Evolutionary conservation across 768 basidiomycete genomes (phyloP), one percentile per base, ranked within the genome.

Genomic region (Suillus decipiens): DNA sequence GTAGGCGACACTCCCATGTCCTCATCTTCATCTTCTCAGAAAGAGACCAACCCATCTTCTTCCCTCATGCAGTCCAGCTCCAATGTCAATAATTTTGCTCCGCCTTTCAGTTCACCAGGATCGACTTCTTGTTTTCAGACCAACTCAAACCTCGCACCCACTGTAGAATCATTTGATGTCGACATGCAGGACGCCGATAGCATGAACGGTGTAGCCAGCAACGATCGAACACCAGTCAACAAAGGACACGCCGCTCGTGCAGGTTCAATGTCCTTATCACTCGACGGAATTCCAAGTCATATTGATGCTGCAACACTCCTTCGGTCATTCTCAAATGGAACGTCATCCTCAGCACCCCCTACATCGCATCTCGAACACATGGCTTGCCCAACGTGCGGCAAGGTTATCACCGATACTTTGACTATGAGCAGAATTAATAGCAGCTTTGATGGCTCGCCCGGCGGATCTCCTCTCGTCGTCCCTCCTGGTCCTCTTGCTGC

Each of bases 341-440:
- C 67, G 61, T 73, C 80, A 5, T 62, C 74, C 24, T 84, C 84
- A 5, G 80, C 84, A 3, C 81, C 83, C 0, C 71, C 83, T 3
- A 81, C 82, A 1, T 73, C 80, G 17, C 73, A 75, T 64, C 47
- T 68, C 45, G 79, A 79, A 56, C 77, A 80, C 65, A 72, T 80
- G 66, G 68, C 74, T 10, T 88, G 87, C 70, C 84, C 86, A 2
- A 81, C 82, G 9, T 88, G 87, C 70, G 85, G 84, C 67, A 82
- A 80, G 73, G 58, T 72, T 39, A 77, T 83, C 67, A 81, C 81
- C 39, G 82, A 84, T 67, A 73, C 77, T 36, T 70, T 78, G 45
- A 75, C 79, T 57, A 73, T 84, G 43, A 69, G 65, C 60, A 68
- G 65, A 15, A 65, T 77, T 60, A 69, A 67, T 31, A 41, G 65